These are phyloP conservation scores for Lenwebbia sp. DNA, from an alignment of 345 rosid species.

Conservation along the genomic window DNA sequence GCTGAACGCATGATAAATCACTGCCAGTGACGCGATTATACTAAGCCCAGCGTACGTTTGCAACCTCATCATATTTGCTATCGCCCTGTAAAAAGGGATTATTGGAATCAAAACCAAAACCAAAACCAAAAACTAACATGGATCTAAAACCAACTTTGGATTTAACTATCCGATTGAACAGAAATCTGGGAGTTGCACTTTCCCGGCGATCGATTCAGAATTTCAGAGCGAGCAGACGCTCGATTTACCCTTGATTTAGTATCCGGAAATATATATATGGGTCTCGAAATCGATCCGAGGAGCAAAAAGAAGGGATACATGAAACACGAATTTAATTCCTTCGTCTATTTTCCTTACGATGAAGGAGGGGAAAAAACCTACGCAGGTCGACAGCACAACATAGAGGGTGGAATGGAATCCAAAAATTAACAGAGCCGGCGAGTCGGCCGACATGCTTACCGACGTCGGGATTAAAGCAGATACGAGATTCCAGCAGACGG, in stretches of 20 bases:
- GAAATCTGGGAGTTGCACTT: background rate
- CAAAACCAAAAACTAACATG: background rate
- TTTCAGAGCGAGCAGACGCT: background rate
- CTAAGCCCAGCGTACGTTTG: constrained; percentile 64
- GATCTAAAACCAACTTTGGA: background rate
- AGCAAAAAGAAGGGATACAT: background rate
- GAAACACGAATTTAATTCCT: background rate
- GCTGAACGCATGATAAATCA: constrained; percentile 73
- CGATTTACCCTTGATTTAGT: background rate
- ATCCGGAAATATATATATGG: background rate
- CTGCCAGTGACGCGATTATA: constrained; percentile 40
- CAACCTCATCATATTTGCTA: constrained; percentile 54
- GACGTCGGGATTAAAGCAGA: background rate
- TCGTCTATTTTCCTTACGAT: background rate
- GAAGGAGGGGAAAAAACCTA: background rate
- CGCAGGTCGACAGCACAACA: background rate
- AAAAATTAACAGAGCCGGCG: background rate
- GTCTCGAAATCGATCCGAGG: background rate
- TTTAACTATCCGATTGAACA: background rate
- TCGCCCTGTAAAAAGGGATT: background rate
- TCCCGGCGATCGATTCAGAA: background rate
- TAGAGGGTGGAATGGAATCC: background rate
- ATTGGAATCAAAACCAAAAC: background rate
- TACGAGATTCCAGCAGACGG: background rate
- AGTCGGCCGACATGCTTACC: background rate